Percentiles rank a stretch among this genome's conserved stretches.
phyloP scores from a whole-genome alignment of 768 basidiomycete species.

The Mycena indigotica region DNA sequence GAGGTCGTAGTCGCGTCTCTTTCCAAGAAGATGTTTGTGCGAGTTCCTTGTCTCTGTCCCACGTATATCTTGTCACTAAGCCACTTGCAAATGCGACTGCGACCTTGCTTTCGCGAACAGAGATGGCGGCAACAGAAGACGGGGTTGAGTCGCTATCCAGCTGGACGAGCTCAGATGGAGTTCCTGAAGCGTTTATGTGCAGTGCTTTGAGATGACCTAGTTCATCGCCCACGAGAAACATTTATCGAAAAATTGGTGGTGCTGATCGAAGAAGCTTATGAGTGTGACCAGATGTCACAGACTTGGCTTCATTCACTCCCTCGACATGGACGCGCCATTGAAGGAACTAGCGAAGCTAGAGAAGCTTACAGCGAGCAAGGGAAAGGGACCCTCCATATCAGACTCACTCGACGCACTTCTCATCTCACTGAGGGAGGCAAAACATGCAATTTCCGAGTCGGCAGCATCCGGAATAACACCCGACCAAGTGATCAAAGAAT shows the following conservation, averaged over 20 bases:
- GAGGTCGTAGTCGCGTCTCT: constrained; percentile 58
- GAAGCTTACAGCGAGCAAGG: constrained; percentile 55
- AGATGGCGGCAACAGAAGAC: constrained; percentile 35
- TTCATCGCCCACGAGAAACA: constrained; percentile 81
- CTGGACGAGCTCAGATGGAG: constrained; percentile 33
- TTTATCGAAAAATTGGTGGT: constrained; percentile 30
- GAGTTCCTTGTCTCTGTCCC: constrained; percentile 48
- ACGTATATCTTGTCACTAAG: constrained; percentile 43
- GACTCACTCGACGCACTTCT: constrained; percentile 70
- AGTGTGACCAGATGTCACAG: not conserved
- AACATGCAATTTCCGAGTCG: constrained; percentile 49
- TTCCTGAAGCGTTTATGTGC: constrained; percentile 37
- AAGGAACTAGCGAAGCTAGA: constrained; percentile 84
- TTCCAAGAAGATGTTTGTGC: constrained; percentile 56
- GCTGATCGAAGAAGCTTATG: not conserved
- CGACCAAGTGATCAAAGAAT: constrained; percentile 44
- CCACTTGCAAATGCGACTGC: constrained; percentile 69
- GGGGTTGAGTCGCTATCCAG: constrained; percentile 33
- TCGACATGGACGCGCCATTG: constrained; percentile 67
- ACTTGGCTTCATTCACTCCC: constrained; percentile 4
- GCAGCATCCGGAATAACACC: constrained; percentile 42
- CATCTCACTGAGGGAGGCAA: constrained; percentile 56
- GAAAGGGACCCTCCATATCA: constrained; percentile 54
- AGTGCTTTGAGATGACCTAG: constrained; percentile 74
- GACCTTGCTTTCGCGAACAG: constrained; percentile 52